phyloP scores from a whole-genome alignment of 2,329 filamentous ascomycete genomes.

The Microcera coccophila region DNA sequence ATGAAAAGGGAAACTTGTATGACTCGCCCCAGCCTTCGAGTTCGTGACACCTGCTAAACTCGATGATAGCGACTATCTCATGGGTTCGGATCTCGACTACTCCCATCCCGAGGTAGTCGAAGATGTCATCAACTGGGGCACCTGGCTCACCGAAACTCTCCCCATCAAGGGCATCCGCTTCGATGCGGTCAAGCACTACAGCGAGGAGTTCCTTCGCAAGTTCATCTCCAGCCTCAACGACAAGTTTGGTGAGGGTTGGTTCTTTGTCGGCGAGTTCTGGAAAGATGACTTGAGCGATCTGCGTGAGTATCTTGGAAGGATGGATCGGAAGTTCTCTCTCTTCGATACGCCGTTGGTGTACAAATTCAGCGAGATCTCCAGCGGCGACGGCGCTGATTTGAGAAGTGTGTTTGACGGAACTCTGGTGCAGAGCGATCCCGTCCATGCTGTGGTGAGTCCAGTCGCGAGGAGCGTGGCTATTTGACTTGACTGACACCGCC shows the following conservation, averaged over 20 bases:
- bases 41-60: too few relatives aligned
- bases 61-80: constrained; percentile 59
- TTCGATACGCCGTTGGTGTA: constrained; percentile 68
- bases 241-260: constrained; percentile 36
- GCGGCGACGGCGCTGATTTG: constrained; percentile 54
- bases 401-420: constrained; percentile 60
- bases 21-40: too few relatives aligned
- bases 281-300: constrained; percentile 36
- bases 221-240: constrained; percentile 58
- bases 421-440: constrained; percentile 44
- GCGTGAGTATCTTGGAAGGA: constrained; percentile 32
- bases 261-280: constrained; percentile 39
- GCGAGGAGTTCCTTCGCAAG: constrained; percentile 60
- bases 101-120: constrained; percentile 57
- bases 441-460: constrained; percentile 32
- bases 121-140: constrained; percentile 64
- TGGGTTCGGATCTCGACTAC: constrained; percentile 70
- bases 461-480: neutral
- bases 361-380: constrained; percentile 60
- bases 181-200: constrained; percentile 71
- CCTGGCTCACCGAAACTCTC: constrained; percentile 61
- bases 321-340: constrained; percentile 56
- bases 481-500: neutral
- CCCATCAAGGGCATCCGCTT: constrained; percentile 64
- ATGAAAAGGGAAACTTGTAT: constrained; percentile 60